Percentiles rank a stretch among this genome's conserved stretches.
phyloP scores from a whole-genome alignment of 1,139 yeast species.

The Ogataea hybrid region DNA sequence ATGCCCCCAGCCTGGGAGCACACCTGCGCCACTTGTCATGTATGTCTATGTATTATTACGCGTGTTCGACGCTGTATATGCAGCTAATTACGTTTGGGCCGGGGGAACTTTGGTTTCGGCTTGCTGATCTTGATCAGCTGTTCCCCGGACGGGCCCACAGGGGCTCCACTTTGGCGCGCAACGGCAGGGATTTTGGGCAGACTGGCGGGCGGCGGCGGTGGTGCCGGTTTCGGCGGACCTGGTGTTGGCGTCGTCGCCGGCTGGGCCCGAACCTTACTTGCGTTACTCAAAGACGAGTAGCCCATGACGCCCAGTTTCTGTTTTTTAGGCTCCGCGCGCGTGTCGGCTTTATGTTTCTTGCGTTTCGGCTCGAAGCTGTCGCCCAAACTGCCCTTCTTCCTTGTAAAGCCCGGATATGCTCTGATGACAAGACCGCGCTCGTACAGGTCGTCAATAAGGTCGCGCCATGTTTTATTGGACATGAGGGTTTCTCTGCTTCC shows the following conservation, averaged over 20 bases:
- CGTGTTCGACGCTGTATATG: constrained; percentile 4
- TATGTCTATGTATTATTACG: constrained; percentile 2
- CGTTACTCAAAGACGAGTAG: not conserved
- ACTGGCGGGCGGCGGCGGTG: not conserved
- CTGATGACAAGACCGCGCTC: constrained; percentile 36
- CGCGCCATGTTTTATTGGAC: constrained; percentile 67
- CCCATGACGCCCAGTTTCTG: constrained; percentile 5
- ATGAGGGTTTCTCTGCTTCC: constrained; percentile 70
- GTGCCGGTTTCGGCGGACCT: not conserved
- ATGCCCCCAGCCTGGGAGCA: no score
- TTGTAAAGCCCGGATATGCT: constrained; percentile 28
- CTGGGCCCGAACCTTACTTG: not conserved
- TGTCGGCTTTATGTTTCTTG: not conserved
- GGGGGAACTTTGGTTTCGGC: constrained; percentile 16
- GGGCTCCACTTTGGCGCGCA: not conserved
- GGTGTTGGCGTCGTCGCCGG: not conserved
- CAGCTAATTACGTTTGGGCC: constrained; percentile 2
- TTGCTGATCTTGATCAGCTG: constrained; percentile 25
- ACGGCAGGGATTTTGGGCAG: not conserved
- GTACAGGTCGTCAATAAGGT: constrained; percentile 62
- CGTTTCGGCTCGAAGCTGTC: constrained; percentile 1
- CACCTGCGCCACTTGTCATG: no score
- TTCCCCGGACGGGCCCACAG: constrained; percentile 2
- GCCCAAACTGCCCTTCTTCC: not conserved
- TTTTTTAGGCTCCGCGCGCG: constrained; percentile 2